Conservation (phyloP, 108 stramenopile genomes). For the Thalassiosira profunda region DNA sequence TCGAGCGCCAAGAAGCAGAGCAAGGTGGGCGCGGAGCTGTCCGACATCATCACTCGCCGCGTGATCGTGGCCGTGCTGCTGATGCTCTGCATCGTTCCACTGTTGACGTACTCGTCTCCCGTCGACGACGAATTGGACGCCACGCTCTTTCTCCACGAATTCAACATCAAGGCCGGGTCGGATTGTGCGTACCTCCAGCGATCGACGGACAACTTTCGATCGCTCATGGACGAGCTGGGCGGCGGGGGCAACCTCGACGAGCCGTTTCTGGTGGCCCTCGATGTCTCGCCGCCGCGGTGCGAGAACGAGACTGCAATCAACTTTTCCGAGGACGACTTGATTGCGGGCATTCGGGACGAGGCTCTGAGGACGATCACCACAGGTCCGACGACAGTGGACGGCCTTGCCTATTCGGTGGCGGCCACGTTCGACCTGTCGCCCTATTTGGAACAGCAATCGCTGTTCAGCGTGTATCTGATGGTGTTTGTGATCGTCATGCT, state of each 20-base stretch:
- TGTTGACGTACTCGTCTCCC: slow-evolving; percentile 53
- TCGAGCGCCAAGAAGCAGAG: slow-evolving; percentile 49
- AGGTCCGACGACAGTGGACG: slow-evolving; percentile 25
- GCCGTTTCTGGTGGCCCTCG: slow-evolving; percentile 38
- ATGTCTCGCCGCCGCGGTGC: slow-evolving; percentile 43
- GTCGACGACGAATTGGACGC: slow-evolving; percentile 34
- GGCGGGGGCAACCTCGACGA: slow-evolving; percentile 14
- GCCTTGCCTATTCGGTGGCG: slow-evolving; percentile 30
- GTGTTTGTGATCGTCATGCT: slow-evolving; percentile 73
- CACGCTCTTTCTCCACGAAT: slow-evolving; percentile 34
- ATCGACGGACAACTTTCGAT: slow-evolving; percentile 23
- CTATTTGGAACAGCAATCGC: slow-evolving; percentile 36
- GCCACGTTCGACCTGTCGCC: slow-evolving; percentile 53
- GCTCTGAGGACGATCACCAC: slow-evolving; percentile 30
- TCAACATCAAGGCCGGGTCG: slow-evolving; percentile 30
- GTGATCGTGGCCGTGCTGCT: slow-evolving; percentile 67
- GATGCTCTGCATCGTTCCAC: slow-evolving; percentile 66
- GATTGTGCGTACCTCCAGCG: slow-evolving; percentile 44
- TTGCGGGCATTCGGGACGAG: slow-evolving; percentile 8
- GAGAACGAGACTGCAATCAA: slow-evolving; percentile 15
- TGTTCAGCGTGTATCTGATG: slow-evolving; percentile 51
- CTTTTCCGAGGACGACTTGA: slow-evolving; percentile 16
- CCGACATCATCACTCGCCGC: slow-evolving; percentile 74
- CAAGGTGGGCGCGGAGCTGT: slow-evolving; percentile 72
- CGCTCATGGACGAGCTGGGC: slow-evolving; percentile 44